Percentiles rank a stretch among this genome's conserved stretches.
Conservation (phyloP, 257 asterid genomes). For the Cruciata laevipes region DNA sequence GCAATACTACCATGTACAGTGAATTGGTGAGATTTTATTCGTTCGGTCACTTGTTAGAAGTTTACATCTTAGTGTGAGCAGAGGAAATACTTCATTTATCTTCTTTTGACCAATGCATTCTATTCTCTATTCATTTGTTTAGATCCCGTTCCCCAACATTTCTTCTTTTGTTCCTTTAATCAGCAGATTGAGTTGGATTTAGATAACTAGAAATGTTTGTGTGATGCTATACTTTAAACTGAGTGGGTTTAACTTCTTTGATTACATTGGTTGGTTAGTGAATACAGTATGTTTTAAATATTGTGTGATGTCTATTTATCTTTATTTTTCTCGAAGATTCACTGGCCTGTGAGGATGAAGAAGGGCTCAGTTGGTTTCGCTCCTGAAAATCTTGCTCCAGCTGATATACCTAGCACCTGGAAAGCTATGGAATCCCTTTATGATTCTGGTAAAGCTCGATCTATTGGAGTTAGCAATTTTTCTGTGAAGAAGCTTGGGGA, state of each 20-base stretch:
- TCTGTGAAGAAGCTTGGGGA: conserved; percentile 48
- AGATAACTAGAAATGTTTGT: not conserved
- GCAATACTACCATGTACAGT: too few species aligned
- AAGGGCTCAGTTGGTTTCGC: conserved; percentile 30
- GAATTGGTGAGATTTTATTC: too few species aligned
- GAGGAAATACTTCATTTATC: not conserved
- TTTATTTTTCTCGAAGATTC: conserved; percentile 33
- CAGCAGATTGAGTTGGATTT: not conserved
- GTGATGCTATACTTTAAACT: not conserved
- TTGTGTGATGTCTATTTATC: not conserved
- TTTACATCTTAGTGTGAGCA: too few species aligned
- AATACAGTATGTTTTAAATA: not conserved
- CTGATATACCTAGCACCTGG: conserved; percentile 58
- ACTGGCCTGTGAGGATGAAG: conserved; percentile 60
- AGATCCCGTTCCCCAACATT: not conserved
- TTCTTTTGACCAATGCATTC: not conserved
- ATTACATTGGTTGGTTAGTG: not conserved
- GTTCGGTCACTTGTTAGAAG: too few species aligned
- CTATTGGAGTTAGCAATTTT: conserved; percentile 62
- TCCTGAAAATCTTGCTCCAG: conserved; percentile 33
- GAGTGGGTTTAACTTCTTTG: not conserved
- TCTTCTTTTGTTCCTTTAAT: not conserved
- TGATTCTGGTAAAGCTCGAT: conserved; percentile 51
- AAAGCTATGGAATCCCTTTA: conserved; percentile 51
- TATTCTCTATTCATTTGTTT: not conserved